A percentile compares a stretch with the other conserved stretches of the same genome.
phyloP scores from a whole-genome alignment of 805 yeast genomes.

The Lipomyces yamadae region DNA sequence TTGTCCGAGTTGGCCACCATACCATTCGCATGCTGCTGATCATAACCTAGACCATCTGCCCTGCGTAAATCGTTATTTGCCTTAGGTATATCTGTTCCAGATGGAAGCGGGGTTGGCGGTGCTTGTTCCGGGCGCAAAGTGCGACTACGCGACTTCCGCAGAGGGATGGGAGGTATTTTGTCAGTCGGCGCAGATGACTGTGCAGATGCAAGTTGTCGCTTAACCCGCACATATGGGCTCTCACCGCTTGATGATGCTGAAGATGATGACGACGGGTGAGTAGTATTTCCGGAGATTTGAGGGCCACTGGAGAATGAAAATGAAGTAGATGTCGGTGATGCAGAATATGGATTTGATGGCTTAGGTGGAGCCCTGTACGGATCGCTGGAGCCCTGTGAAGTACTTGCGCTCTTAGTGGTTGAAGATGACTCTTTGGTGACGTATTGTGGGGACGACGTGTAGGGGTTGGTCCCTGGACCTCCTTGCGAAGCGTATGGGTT shows the following conservation, averaged over 20 bases:
- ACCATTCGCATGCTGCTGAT: background rate
- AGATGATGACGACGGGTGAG: background rate
- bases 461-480: background rate
- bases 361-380: background rate
- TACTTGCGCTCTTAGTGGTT: background rate
- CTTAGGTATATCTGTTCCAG: slow-evolving; percentile 3
- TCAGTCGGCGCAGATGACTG: background rate
- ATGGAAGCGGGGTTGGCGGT: slow-evolving; percentile 10
- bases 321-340: slow-evolving; percentile 6
- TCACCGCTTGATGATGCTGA: background rate
- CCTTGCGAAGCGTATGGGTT: slow-evolving; percentile 1
- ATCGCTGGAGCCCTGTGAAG: background rate
- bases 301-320: background rate
- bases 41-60: slow-evolving; percentile 7
- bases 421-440: background rate
- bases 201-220: background rate
- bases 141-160: slow-evolving; percentile 25
- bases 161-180: slow-evolving; percentile 22
- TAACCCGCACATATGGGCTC: slow-evolving; percentile 6
- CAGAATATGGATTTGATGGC: slow-evolving; percentile 9
- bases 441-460: slow-evolving; percentile 4
- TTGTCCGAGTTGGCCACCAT: background rate
- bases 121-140: slow-evolving; percentile 4
- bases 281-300: background rate
- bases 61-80: slow-evolving; percentile 3